Conservation (phyloP, 768 basidiomycete genomes). For the Sarcodon sp. region DNA sequence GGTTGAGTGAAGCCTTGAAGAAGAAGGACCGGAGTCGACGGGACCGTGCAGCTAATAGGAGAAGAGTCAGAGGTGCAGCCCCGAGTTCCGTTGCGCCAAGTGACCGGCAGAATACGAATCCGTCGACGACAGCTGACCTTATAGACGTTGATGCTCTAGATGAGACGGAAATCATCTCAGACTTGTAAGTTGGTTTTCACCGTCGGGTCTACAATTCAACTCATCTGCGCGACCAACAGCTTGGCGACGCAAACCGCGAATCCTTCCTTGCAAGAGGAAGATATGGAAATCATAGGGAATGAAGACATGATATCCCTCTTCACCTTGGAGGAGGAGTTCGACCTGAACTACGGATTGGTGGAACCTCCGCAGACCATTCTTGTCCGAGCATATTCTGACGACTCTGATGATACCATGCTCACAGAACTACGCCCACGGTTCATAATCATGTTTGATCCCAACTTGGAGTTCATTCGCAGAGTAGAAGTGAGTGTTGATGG, state of each 20-base stretch:
- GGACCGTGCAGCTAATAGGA: constrained; percentile 46
- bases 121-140: constrained; percentile 5
- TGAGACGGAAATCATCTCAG: constrained; percentile 41
- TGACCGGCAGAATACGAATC: constrained; percentile 2
- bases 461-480: constrained; percentile 82
- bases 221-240: constrained; percentile 14
- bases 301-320: constrained; percentile 8
- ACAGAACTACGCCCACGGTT: constrained; percentile 83
- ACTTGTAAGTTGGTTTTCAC: constrained; percentile 33
- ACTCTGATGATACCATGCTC: constrained; percentile 82
- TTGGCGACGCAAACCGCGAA: constrained; percentile 12
- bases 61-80: constrained; percentile 70
- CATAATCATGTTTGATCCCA: constrained; percentile 93
- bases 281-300: background rate
- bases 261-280: constrained; percentile 1
- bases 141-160: constrained; percentile 23
- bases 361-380: constrained; percentile 70
- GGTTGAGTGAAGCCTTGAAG: constrained; percentile 61
- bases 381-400: constrained; percentile 81
- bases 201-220: background rate
- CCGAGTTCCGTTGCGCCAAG: constrained; percentile 9
- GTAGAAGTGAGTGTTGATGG: constrained; percentile 55
- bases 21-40: constrained; percentile 60
- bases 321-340: constrained; percentile 42
- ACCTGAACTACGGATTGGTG: constrained; percentile 70